Evolutionary conservation across 2,329 filamentous ascomycete genomes (phyloP).

Genomic region (Ophiostoma quercus): DNA sequence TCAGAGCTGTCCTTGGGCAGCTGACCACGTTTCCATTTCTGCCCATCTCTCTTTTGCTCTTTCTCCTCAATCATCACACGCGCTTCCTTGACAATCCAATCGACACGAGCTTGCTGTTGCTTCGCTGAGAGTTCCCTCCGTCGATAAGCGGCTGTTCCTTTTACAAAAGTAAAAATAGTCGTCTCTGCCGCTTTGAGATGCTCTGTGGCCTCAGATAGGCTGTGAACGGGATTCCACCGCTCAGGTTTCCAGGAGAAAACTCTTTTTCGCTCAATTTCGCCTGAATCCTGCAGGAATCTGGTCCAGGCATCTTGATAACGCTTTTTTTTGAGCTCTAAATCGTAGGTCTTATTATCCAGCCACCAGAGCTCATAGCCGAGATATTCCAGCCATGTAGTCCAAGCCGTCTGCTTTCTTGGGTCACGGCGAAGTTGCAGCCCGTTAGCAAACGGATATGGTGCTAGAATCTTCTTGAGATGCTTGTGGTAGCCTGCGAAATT

Average conservation of each 20-base stretch:
- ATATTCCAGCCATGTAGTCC: not conserved
- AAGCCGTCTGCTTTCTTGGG: not conserved
- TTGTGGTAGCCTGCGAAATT: not conserved
- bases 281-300: not conserved
- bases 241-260: not conserved
- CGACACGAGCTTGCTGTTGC: not conserved
- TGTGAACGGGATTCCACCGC: not conserved
- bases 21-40: not conserved
- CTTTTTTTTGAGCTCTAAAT: not conserved
- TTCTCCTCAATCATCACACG: not conserved
- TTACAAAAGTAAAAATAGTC: not conserved
- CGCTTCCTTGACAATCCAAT: not conserved
- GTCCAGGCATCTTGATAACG: not conserved
- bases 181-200: not conserved
- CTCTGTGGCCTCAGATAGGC: not conserved
- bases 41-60: not conserved
- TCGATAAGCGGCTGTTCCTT: not conserved
- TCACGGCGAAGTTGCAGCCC: not conserved
- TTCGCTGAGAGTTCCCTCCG: not conserved
- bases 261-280: not conserved
- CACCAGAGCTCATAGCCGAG: not conserved
- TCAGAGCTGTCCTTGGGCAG: not conserved
- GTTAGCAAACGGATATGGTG: not conserved
- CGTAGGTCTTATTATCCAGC: not conserved
- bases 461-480: not conserved